phyloP scores from a whole-genome alignment of 2,329 filamentous ascomycete genomes.

The Fusarium multiceps region DNA sequence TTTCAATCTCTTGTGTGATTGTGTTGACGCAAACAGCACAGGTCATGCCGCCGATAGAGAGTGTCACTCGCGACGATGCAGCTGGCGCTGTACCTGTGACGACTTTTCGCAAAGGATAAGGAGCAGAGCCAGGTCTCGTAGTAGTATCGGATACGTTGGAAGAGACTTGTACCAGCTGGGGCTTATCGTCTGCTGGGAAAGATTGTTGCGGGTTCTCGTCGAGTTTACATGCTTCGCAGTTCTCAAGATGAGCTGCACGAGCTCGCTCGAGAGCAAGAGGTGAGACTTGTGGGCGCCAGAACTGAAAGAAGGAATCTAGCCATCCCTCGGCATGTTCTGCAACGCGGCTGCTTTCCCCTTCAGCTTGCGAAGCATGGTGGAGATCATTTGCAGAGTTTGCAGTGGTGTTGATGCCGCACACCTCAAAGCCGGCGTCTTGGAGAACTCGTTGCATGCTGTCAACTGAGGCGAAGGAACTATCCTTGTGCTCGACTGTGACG shows the following conservation, averaged over 20 bases:
- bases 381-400: slow-evolving; percentile 48
- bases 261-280: slow-evolving; percentile 40
- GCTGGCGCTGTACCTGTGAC: slow-evolving; percentile 26
- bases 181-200: slow-evolving; percentile 15
- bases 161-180: slow-evolving; percentile 14
- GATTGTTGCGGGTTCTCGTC: slow-evolving; percentile 7
- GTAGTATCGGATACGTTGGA: slow-evolving; percentile 15
- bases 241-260: slow-evolving; percentile 51
- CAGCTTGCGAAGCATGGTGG: slow-evolving; percentile 37
- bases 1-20: slow-evolving; percentile 69
- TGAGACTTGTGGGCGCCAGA: slow-evolving; percentile 46
- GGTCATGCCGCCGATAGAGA: slow-evolving; percentile 79
- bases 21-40: slow-evolving; percentile 75
- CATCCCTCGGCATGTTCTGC: slow-evolving; percentile 36
- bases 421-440: slow-evolving; percentile 68
- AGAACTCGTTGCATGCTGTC: slow-evolving; percentile 60
- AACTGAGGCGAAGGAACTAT: slow-evolving; percentile 55
- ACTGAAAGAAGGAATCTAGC: slow-evolving; percentile 49
- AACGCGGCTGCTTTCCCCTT: slow-evolving; percentile 42
- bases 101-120: slow-evolving; percentile 41
- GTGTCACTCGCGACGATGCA: slow-evolving; percentile 58
- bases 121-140: slow-evolving; percentile 12
- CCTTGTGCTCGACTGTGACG: slow-evolving; percentile 68
- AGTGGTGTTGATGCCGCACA: slow-evolving; percentile 61
- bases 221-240: slow-evolving; percentile 53